A percentile compares a stretch with the other conserved stretches of the same genome.
Conservation (phyloP, 1,284 basidiomycete species). For the Cryptococcus hybrid region DNA sequence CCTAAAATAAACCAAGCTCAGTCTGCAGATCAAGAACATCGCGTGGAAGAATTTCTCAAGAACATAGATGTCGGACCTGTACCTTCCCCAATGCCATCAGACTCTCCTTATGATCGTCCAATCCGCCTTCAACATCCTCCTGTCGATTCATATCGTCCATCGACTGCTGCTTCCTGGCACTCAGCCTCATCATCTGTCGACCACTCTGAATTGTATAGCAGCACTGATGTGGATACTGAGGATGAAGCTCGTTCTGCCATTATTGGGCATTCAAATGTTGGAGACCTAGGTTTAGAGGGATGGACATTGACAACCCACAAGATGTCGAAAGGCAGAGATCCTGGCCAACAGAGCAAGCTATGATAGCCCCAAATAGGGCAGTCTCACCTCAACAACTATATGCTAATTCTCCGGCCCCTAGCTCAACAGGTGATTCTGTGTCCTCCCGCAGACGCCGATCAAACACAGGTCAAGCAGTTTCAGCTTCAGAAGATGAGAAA, state of each 20-base stretch:
- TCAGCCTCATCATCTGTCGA: constrained; percentile 3
- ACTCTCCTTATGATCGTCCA: background rate
- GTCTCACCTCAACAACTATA: too few relatives aligned
- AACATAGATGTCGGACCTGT: background rate
- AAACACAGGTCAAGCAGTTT: too few relatives aligned
- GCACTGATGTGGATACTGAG: constrained; percentile 32
- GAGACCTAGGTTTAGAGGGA: constrained; percentile 8
- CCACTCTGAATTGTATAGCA: constrained; percentile 27
- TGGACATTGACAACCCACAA: too few relatives aligned
- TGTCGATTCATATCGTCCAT: background rate
- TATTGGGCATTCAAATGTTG: constrained; percentile 4
- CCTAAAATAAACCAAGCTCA: background rate
- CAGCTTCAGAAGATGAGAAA: background rate
- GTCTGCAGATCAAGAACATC: background rate
- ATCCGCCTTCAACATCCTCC: background rate
- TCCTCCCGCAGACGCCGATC: too few relatives aligned
- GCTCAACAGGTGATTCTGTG: too few relatives aligned
- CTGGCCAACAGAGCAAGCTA: too few relatives aligned
- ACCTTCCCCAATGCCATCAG: background rate
- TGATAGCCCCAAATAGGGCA: too few relatives aligned
- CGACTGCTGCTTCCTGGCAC: background rate
- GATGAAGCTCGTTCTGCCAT: constrained; percentile 12
- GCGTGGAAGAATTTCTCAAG: background rate
- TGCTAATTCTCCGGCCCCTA: too few relatives aligned
- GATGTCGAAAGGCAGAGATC: background rate